These are phyloP conservation scores for Striga hermonthica DNA, from an alignment of 305 asterid genomes.

Conservation along the genomic window DNA sequence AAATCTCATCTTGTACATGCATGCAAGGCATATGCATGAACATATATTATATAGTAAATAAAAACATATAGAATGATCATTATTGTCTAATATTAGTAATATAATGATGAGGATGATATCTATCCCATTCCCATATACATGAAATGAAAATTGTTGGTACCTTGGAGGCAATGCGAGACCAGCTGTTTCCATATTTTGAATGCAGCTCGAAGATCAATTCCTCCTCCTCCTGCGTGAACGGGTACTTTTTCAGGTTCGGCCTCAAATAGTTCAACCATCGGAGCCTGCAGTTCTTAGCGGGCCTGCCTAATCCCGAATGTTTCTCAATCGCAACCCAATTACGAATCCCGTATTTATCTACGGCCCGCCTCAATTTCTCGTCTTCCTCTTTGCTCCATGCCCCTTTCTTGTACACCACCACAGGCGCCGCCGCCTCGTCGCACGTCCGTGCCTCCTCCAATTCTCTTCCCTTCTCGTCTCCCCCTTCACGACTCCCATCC, in stretches of 20 bases:
- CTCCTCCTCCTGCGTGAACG: slow-evolving; percentile 46
- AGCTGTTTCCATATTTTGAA: slow-evolving; percentile 47
- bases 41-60: no score
- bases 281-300: slow-evolving; percentile 58
- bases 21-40: no score
- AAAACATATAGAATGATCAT: neutral
- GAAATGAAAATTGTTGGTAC: slow-evolving; percentile 23
- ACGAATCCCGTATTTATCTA: slow-evolving; percentile 42
- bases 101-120: neutral
- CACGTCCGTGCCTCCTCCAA: slow-evolving; percentile 2
- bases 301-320: slow-evolving; percentile 42
- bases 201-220: slow-evolving; percentile 44
- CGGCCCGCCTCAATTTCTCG: slow-evolving; percentile 44
- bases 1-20: no score
- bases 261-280: slow-evolving; percentile 57
- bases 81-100: neutral
- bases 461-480: slow-evolving; percentile 1
- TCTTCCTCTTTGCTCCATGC: slow-evolving; percentile 69
- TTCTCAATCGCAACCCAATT: slow-evolving; percentile 54
- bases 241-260: slow-evolving; percentile 51
- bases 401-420: slow-evolving; percentile 45
- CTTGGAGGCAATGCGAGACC: slow-evolving; percentile 60
- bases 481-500: slow-evolving; percentile 16
- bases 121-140: no score
- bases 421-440: slow-evolving; percentile 13